phyloP scores from a whole-genome alignment of 495 filamentous ascomycete genomes.

The Podospora bellae-mahoneyi region DNA sequence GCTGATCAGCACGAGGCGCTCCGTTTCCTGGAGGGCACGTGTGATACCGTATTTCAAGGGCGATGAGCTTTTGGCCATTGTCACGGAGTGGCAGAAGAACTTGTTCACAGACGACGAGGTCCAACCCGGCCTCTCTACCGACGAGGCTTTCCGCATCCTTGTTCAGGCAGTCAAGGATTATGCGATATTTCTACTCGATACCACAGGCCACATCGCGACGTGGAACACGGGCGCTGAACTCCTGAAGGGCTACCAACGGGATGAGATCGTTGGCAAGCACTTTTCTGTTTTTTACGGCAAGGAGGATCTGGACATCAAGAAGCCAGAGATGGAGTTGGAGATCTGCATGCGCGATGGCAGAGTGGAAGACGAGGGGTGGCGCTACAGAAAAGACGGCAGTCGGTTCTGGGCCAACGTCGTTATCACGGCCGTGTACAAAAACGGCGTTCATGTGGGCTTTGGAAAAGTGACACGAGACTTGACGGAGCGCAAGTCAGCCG shows the following conservation, averaged over 20 bases:
- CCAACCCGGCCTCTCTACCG: conserved; percentile 37
- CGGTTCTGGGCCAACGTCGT: conserved; percentile 67
- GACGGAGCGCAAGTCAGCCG: conserved; percentile 58
- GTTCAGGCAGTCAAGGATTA: conserved; percentile 65
- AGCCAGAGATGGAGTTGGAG: conserved; percentile 55
- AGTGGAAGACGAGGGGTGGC: conserved; percentile 65
- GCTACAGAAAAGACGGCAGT: conserved; percentile 58
- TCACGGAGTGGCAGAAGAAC: conserved; percentile 45
- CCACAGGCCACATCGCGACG: conserved; percentile 53
- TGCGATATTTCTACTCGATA: conserved; percentile 65
- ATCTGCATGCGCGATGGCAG: conserved; percentile 58
- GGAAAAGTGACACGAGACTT: conserved; percentile 64
- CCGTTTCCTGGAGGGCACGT: conserved; percentile 40
- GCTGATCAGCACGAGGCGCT: conserved; percentile 20
- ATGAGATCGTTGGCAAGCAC: conserved; percentile 60
- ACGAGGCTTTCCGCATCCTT: conserved; percentile 60
- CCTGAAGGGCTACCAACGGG: conserved; percentile 55
- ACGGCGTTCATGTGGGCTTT: conserved; percentile 58
- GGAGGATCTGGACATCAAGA: conserved; percentile 51
- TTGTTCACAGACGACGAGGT: conserved; percentile 41
- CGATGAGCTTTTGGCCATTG: conserved; percentile 47
- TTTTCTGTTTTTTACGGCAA: conserved; percentile 61
- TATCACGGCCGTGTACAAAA: conserved; percentile 59
- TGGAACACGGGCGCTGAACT: conserved; percentile 61
- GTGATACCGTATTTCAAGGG: conserved; percentile 50